phyloP scores from a whole-genome alignment of 2,329 filamentous ascomycete genomes.

The Xylaria sp. region DNA sequence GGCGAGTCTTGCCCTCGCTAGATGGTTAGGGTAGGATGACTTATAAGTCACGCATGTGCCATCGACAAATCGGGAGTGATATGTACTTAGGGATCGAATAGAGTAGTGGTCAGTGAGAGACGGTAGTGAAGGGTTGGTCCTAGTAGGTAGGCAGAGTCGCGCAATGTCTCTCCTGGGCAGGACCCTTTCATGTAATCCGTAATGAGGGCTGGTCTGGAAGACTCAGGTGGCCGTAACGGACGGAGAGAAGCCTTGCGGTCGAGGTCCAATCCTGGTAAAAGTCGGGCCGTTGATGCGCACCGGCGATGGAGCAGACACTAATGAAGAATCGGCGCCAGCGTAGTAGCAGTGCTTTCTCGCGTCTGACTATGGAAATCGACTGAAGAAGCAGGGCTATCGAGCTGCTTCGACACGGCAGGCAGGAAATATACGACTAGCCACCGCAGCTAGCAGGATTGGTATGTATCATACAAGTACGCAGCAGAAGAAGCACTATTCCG shows the following conservation, averaged over 20 bases:
- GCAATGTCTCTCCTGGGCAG: neutral
- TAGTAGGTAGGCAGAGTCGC: neutral
- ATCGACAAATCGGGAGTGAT: neutral
- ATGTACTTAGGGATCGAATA: neutral
- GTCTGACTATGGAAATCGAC: neutral
- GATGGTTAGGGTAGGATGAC: neutral
- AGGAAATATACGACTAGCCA: neutral
- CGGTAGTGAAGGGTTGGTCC: neutral
- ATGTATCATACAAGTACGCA: neutral
- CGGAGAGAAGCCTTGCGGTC: neutral
- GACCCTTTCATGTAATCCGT: neutral
- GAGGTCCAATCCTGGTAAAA: neutral
- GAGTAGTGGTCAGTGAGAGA: neutral
- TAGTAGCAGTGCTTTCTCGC: neutral
- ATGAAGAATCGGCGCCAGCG: neutral
- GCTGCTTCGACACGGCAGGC: conserved; percentile 11
- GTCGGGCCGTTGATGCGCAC: neutral
- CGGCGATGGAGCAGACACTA: neutral
- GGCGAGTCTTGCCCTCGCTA: neutral
- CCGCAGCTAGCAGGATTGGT: neutral
- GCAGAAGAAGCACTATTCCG: neutral
- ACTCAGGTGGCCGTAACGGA: neutral
- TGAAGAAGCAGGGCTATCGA: neutral
- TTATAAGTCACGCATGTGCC: neutral
- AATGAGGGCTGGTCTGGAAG: neutral